phyloP scores from a whole-genome alignment of 2,329 filamentous ascomycete genomes.

The Diaporthe sp. region DNA sequence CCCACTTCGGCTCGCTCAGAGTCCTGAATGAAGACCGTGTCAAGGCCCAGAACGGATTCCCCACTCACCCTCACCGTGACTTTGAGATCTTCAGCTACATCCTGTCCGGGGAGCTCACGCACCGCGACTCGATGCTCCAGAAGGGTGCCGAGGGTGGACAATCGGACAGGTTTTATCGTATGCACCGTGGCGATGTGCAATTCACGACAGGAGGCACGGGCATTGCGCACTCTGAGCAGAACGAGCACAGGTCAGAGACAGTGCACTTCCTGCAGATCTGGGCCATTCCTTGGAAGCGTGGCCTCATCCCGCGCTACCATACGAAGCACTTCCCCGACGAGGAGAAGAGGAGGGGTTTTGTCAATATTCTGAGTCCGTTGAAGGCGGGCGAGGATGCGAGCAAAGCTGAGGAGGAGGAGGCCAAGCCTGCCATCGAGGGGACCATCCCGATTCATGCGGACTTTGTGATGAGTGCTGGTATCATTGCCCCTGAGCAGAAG shows the following conservation, averaged over 20 bases:
- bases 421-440: constrained; percentile 71
- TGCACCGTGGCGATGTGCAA: constrained; percentile 86
- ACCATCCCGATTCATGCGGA: constrained; percentile 89
- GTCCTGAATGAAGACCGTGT: constrained; percentile 94
- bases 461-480: constrained; percentile 84
- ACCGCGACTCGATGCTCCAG: constrained; percentile 87
- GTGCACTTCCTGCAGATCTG: constrained; percentile 93
- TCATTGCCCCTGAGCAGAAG: constrained; percentile 74
- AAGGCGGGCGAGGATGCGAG: constrained; percentile 76
- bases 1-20: constrained; percentile 80
- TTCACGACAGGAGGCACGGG: constrained; percentile 90
- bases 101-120: constrained; percentile 86
- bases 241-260: constrained; percentile 78
- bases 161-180: constrained; percentile 76
- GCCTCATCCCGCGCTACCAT: constrained; percentile 82
- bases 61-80: constrained; percentile 86
- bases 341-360: constrained; percentile 78
- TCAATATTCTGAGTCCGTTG: constrained; percentile 82
- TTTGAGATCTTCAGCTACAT: constrained; percentile 94
- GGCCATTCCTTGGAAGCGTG: constrained; percentile 82
- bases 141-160: constrained; percentile 73
- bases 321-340: constrained; percentile 81
- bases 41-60: constrained; percentile 80
- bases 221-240: constrained; percentile 86
- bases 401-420: constrained; percentile 73